phyloP scores from a whole-genome alignment of 257 asterid species.

The Petunia axillaris region DNA sequence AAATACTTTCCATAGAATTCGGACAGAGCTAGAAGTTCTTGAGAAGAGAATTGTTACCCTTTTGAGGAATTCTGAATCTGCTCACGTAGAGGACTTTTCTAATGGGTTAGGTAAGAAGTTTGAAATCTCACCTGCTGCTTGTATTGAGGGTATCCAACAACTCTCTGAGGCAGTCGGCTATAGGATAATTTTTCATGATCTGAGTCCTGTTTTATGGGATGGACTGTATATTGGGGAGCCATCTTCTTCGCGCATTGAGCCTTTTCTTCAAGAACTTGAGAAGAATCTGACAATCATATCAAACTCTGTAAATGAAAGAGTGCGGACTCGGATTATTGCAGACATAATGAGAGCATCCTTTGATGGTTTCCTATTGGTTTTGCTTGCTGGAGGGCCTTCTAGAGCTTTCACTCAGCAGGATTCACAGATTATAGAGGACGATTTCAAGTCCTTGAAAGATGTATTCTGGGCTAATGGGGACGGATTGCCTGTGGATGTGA shows the following conservation, averaged over 20 bases:
- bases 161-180: slow-evolving; percentile 77
- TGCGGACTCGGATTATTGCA: slow-evolving; percentile 74
- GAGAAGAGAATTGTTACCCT: slow-evolving; percentile 89
- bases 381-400: slow-evolving; percentile 93
- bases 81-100: slow-evolving; percentile 79
- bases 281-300: slow-evolving; percentile 64
- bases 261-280: slow-evolving; percentile 83
- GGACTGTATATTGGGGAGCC: slow-evolving; percentile 79
- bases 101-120: slow-evolving; percentile 68
- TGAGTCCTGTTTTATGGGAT: slow-evolving; percentile 70
- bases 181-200: slow-evolving; percentile 78
- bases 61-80: slow-evolving; percentile 90
- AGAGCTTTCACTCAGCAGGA: slow-evolving; percentile 74
- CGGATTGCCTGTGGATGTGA: slow-evolving; percentile 75
- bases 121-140: slow-evolving; percentile 79
- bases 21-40: slow-evolving; percentile 69
- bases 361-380: slow-evolving; percentile 79
- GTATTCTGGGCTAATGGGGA: slow-evolving; percentile 94
- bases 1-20: slow-evolving; percentile 78
- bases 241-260: slow-evolving; percentile 79
- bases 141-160: slow-evolving; percentile 90
- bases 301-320: slow-evolving; percentile 75
- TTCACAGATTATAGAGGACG: slow-evolving; percentile 77
- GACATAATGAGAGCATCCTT: slow-evolving; percentile 90
- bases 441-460: slow-evolving; percentile 80